Evolutionary conservation across 2,329 filamentous ascomycete genomes (phyloP).

Genomic region (Pseudogymnoascus sp.): DNA sequence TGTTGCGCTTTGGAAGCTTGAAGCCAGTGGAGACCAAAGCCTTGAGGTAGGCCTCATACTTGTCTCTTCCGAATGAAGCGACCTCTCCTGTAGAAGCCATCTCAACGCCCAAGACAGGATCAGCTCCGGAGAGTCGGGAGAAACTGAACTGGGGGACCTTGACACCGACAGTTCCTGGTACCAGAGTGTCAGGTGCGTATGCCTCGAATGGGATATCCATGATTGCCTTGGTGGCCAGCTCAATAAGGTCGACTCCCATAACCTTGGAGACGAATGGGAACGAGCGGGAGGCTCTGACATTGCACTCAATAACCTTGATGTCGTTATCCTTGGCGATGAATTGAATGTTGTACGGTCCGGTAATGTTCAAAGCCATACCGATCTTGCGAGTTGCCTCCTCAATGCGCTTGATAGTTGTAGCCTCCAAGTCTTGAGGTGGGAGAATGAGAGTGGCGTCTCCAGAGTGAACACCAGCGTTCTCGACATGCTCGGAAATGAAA

Average conservation of each 20-base stretch:
- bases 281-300: constrained; percentile 89
- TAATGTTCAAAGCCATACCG: constrained; percentile 85
- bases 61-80: constrained; percentile 89
- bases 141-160: constrained; percentile 99
- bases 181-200: constrained; percentile 71
- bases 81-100: constrained; percentile 99
- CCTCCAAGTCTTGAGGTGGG: constrained; percentile 85
- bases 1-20: constrained; percentile 90
- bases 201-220: constrained; percentile 72
- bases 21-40: constrained; percentile 93
- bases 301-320: constrained; percentile 99
- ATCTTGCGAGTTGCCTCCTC: constrained; percentile 96
- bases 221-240: constrained; percentile 98
- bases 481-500: constrained; percentile 97
- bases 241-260: constrained; percentile 94
- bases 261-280: constrained; percentile 99
- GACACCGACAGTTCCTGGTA: constrained; percentile 80
- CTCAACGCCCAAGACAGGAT: constrained; percentile 93
- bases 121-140: constrained; percentile 89
- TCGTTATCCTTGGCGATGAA: constrained; percentile 99
- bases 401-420: constrained; percentile 81
- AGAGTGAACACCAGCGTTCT: constrained; percentile 97
- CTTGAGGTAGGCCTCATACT: constrained; percentile 97
- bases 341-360: constrained; percentile 96
- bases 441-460: constrained; percentile 94